Conservation (phyloP, 2,329 filamentous ascomycete species). For the Dothideomycetidae sp. region DNA sequence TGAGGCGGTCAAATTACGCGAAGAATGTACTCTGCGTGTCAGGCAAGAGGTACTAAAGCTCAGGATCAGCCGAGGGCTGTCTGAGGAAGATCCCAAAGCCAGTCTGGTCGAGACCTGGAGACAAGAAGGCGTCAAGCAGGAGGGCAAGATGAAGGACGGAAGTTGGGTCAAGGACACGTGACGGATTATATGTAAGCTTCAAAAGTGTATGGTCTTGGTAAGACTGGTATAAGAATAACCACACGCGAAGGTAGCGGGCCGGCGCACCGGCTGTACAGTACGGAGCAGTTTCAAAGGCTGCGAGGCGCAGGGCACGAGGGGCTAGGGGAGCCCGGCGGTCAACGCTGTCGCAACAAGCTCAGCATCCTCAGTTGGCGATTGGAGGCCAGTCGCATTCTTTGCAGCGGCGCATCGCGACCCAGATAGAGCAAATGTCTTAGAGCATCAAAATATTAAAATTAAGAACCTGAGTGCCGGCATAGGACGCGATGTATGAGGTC, state of each 20-base stretch:
- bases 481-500: too few relatives aligned
- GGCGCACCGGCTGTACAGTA: background rate
- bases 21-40: conserved; percentile 66
- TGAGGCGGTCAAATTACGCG: conserved; percentile 64
- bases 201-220: too few relatives aligned
- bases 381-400: too few relatives aligned
- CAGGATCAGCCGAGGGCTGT: conserved; percentile 53
- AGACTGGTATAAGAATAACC: too few relatives aligned
- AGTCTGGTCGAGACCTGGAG: conserved; percentile 72
- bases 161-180: conserved; percentile 45
- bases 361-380: too few relatives aligned
- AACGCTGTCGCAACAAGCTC: too few relatives aligned
- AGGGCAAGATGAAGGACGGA: conserved; percentile 46
- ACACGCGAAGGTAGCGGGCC: too few relatives aligned
- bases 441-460: too few relatives aligned
- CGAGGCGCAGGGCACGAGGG: background rate
- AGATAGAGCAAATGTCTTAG: too few relatives aligned
- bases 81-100: conserved; percentile 66
- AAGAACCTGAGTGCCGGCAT: too few relatives aligned
- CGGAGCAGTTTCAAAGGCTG: background rate
- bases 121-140: conserved; percentile 37
- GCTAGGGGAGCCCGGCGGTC: background rate
- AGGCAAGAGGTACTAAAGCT: conserved; percentile 70
- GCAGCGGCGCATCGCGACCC: too few relatives aligned
- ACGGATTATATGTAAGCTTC: background rate